Evolutionary conservation across 148 eudicot genomes (phyloP).

Genomic region (Persicaria maculosa): DNA sequence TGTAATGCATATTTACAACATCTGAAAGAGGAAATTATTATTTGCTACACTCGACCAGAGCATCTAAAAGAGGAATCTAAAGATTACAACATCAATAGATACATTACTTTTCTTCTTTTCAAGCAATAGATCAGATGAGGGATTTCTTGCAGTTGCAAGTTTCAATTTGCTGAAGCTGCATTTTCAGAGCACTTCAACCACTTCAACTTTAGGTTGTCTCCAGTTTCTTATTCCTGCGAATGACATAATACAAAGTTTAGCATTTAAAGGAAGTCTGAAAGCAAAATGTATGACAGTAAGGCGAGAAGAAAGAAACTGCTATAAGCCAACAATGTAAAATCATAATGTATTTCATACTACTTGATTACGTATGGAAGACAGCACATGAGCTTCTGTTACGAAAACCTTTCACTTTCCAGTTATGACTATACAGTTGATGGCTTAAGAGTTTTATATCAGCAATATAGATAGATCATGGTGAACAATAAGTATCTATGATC

Average conservation of each 20-base stretch:
- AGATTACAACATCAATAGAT: not conserved
- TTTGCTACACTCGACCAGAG: not conserved
- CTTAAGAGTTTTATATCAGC: not conserved
- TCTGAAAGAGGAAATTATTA: constrained; percentile 1
- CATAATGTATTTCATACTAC: not conserved
- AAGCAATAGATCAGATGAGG: not conserved
- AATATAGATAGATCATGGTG: not conserved
- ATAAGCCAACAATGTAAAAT: not conserved
- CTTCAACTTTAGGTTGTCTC: not conserved
- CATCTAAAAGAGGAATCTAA: not conserved
- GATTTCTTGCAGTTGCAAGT: not conserved
- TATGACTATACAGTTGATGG: not conserved
- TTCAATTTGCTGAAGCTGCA: not conserved
- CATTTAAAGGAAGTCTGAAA: not conserved
- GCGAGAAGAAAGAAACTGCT: not conserved
- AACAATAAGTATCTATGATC: not conserved
- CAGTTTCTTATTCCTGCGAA: not conserved
- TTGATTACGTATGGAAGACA: not conserved
- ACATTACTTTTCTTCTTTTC: too few relatives aligned
- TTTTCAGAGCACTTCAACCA: not conserved
- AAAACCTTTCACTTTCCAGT: not conserved
- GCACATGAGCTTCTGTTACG: not conserved
- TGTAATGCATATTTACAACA: constrained; percentile 2
- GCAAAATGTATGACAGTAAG: not conserved
- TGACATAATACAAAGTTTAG: not conserved